Base-by-base conservation (phyloP, 73 alveolate species). In the Effrenium voratum region DNA sequence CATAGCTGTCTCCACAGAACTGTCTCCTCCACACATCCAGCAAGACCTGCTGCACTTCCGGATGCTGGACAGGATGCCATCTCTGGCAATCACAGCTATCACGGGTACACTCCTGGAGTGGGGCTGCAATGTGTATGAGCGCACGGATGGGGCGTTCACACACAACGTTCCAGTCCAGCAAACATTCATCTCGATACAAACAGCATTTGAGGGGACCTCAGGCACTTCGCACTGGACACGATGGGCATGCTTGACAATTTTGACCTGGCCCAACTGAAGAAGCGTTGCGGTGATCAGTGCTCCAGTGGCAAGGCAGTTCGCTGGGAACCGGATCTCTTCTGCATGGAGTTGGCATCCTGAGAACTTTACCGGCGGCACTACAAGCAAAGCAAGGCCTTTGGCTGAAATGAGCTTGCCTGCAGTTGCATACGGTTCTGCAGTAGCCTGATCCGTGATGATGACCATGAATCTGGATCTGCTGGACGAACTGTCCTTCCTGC, bases 21-120 rank as follows among this genome's bases (percentile, higher is more conserved):
- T 68, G 80, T 22, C 80, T 22, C 32, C 80, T 45, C 80, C 80
- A 68, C 32, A 68, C 47, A n/a, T 68, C 80, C 30, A 68, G 80
- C 8, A 68, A 4, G 22, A 45, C 15, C 12, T 32, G 47, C 5
- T 43, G 80, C 26, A n/a, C 80, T 68, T 22, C n/a, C 4, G 80
- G 80, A 4, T 16, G 13, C 8, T 13, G 2, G 46, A n/a, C n/a
- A 68, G 38, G 40, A 24, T 68, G 80, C 80, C 80, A 68, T 16
- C 46, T 2, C 8, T 43, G 46, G 19, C 80, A 68, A 13, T 68
- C 46, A 45, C 80, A 68, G 5, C 80, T 45, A 10, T n/a, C 3
- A 26, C 47, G 5, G 2, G 4, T 4, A 26, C 80, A 68, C 4
- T 2, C 24, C 22, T n/a, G 80, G 47, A 68, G 5, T 2, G 80